Percentiles rank a stretch among this genome's conserved stretches.
Evolutionary conservation across 1,284 basidiomycete genomes (phyloP).

Genomic region (Fomitiporia mediterranea): DNA sequence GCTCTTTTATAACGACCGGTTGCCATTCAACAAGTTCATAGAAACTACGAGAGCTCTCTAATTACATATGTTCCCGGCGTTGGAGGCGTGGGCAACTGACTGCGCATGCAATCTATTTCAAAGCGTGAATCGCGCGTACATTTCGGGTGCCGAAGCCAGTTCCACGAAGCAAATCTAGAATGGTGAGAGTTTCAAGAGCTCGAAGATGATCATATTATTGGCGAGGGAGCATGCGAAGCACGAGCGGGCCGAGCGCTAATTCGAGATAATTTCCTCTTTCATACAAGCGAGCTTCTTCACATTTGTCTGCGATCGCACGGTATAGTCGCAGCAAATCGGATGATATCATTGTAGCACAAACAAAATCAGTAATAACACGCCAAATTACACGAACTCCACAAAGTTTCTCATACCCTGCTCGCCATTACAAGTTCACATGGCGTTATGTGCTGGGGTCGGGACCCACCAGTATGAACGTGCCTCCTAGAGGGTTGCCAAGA

Average conservation of each 20-base stretch:
- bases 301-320: no score
- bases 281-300: background rate
- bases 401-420: background rate
- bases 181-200: background rate
- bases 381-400: background rate
- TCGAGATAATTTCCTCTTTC: no score
- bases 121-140: no score
- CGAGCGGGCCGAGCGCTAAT: background rate
- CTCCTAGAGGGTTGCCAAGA: constrained; percentile 44
- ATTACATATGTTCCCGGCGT: no score
- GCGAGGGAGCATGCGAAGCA: background rate
- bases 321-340: background rate
- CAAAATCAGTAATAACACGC: background rate
- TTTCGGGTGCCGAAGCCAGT: background rate
- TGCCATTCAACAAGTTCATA: no score
- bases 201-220: background rate
- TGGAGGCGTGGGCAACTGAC: no score
- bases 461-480: constrained; percentile 47
- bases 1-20: no score
- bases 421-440: background rate
- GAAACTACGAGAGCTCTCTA: no score
- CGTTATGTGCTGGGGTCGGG: constrained; percentile 28
- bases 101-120: no score
- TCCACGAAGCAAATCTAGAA: background rate
- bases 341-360: background rate